Evolutionary conservation across 2,329 filamentous ascomycete species (phyloP).

Genomic region (Colletotrichum chrysophilum): DNA sequence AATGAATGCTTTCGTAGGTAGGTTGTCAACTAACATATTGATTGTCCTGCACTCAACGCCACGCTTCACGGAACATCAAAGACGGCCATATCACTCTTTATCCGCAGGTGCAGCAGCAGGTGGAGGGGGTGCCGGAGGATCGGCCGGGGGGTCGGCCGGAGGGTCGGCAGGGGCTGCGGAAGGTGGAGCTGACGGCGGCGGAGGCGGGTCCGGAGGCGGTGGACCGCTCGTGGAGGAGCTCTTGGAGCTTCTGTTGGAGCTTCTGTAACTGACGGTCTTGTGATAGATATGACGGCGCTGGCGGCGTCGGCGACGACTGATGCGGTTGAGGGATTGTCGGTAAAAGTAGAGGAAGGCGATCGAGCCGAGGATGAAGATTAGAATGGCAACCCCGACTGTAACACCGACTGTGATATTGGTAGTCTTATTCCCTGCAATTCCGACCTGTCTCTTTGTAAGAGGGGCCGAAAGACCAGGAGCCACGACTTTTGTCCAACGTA

Average conservation of each 20-base stretch:
- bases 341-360: conserved; percentile 45
- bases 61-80: neutral
- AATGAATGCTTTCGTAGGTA: neutral
- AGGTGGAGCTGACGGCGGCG: neutral
- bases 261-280: conserved; percentile 35
- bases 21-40: neutral
- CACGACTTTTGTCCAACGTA: neutral
- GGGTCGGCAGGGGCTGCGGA: conserved; percentile 1
- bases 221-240: conserved; percentile 29
- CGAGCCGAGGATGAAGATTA: conserved; percentile 41
- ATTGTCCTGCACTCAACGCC: neutral
- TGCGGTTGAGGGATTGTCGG: conserved; percentile 40
- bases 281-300: conserved; percentile 23
- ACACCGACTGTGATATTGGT: conserved; percentile 48
- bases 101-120: conserved; percentile 2
- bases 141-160: neutral
- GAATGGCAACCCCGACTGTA: conserved; percentile 45
- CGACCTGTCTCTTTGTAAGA: conserved; percentile 8
- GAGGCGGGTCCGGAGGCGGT: neutral
- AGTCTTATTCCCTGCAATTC: conserved; percentile 26
- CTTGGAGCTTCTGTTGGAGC: conserved; percentile 40
- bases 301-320: conserved; percentile 29
- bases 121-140: neutral
- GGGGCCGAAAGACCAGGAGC: neutral
- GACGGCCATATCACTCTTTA: neutral